A percentile compares a stretch with the other conserved stretches of the same genome.
Conservation (phyloP, 2,329 filamentous ascomycete genomes). For the Claviceps quebecensis region DNA sequence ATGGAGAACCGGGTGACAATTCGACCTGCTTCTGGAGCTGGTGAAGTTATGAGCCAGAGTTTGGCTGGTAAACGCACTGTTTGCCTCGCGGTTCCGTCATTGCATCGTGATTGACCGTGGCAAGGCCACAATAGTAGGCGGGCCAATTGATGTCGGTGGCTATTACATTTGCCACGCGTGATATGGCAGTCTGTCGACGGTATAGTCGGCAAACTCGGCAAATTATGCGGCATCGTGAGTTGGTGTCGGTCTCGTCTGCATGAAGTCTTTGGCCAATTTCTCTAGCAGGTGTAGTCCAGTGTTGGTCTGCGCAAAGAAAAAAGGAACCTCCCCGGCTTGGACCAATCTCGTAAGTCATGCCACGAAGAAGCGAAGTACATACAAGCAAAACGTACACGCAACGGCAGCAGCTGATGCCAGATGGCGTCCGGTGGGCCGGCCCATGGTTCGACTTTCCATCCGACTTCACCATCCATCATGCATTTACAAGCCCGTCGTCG, state of each 20-base stretch:
- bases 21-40: background rate
- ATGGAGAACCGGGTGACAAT: background rate
- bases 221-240: background rate
- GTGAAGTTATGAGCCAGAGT: background rate
- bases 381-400: too few relatives aligned
- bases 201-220: background rate
- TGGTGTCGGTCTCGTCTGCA: background rate
- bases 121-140: background rate
- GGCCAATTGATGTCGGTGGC: background rate
- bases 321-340: background rate
- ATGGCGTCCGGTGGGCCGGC: too few relatives aligned
- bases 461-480: too few relatives aligned
- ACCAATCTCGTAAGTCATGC: background rate
- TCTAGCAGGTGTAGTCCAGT: background rate
- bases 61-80: conserved; percentile 1
- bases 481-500: too few relatives aligned
- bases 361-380: too few relatives aligned
- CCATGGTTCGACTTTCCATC: too few relatives aligned
- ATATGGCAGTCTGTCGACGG: background rate
- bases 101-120: conserved; percentile 1
- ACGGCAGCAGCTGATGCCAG: too few relatives aligned
- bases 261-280: background rate
- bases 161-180: background rate
- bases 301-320: background rate
- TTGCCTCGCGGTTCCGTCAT: background rate